Conservation (phyloP, 352 stramenopile species). For the Phytophthora pinifolia region DNA sequence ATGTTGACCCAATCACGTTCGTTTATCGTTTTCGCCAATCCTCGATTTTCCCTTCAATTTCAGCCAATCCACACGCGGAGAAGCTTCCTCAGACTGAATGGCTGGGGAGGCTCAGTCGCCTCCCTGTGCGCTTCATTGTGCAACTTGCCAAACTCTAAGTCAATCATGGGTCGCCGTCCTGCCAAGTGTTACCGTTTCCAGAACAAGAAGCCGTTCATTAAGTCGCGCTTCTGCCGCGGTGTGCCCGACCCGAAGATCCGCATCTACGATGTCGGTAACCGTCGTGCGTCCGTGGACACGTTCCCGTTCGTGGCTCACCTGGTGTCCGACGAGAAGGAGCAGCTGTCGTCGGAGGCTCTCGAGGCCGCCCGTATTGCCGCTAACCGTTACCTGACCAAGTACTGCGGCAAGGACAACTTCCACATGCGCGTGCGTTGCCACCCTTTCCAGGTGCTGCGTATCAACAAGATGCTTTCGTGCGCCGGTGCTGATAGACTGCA, state of each 20-base stretch:
- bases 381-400: constrained; percentile 99
- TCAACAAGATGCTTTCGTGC: constrained; percentile 99
- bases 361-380: constrained; percentile 98
- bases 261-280: constrained; percentile 99
- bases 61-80: neutral
- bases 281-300: constrained; percentile 97
- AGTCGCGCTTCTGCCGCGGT: constrained; percentile 99
- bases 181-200: constrained; percentile 99
- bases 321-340: constrained; percentile 92
- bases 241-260: constrained; percentile 97
- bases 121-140: constrained; percentile 20
- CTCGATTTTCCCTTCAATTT: neutral
- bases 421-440: constrained; percentile 99
- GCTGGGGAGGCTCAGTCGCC: constrained; percentile 4
- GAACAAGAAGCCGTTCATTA: constrained; percentile 99
- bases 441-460: constrained; percentile 99
- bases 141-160: constrained; percentile 37
- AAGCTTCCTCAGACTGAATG: constrained; percentile 16
- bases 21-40: constrained; percentile 9
- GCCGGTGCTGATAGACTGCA: constrained; percentile 98
- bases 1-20: neutral
- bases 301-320: constrained; percentile 99
- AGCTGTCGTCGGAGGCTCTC: constrained; percentile 97
- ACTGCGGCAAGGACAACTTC: constrained; percentile 98
- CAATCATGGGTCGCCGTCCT: constrained; percentile 71